Percentiles rank a stretch among this genome's conserved stretches.
phyloP scores from a whole-genome alignment of 345 rosid genomes.

The Litchi chinensis region DNA sequence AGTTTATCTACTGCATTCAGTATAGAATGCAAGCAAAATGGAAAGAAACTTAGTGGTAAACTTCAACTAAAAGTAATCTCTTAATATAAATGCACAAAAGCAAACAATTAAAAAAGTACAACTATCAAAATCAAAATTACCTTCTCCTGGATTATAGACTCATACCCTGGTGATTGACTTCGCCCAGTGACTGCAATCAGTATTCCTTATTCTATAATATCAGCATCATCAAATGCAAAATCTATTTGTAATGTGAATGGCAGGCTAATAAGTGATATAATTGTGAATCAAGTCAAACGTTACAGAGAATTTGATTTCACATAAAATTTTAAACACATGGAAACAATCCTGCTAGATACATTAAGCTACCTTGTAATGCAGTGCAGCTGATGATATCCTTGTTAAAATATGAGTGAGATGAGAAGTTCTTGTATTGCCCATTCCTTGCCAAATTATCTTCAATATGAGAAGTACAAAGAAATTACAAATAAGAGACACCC shows the following conservation, averaged over 20 bases:
- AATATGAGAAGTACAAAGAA: too few relatives aligned
- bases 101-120: constrained; percentile 5
- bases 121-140: constrained; percentile 32
- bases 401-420: background rate
- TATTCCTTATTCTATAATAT: constrained; percentile 70
- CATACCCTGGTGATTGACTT: constrained; percentile 45
- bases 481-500: too few relatives aligned
- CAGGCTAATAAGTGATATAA: constrained; percentile 15
- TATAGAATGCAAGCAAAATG: constrained; percentile 47
- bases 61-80: constrained; percentile 18
- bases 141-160: constrained; percentile 73
- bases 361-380: background rate
- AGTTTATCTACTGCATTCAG: constrained; percentile 63
- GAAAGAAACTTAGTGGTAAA: background rate
- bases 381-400: background rate
- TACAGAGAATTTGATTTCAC: too few relatives aligned
- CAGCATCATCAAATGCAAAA: constrained; percentile 88
- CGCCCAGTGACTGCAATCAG: constrained; percentile 70
- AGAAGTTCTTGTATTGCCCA: too few relatives aligned
- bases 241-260: constrained; percentile 56
- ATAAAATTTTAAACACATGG: background rate
- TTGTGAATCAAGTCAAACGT: too few relatives aligned
- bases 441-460: too few relatives aligned
- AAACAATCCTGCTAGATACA: too few relatives aligned
- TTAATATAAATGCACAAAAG: background rate